Evolutionary conservation across 257 asterid species (phyloP).

Genomic region (Scutellaria minor): DNA sequence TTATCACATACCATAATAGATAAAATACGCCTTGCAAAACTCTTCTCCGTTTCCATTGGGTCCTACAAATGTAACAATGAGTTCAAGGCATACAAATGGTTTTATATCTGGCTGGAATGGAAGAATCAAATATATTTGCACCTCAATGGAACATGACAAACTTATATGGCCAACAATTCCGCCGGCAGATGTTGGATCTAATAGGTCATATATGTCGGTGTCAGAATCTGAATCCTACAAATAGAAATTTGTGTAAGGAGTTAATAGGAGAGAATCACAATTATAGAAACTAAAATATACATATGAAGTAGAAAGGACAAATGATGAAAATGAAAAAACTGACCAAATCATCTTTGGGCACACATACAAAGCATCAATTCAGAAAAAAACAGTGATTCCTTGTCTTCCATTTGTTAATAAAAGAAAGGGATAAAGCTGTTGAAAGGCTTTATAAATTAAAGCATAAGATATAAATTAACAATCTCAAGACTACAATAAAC

Average conservation of each 20-base stretch:
- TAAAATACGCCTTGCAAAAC: constrained; percentile 83
- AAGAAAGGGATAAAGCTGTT: constrained; percentile 7
- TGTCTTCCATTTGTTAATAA: constrained; percentile 8
- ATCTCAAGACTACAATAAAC: neutral
- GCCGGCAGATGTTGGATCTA: constrained; percentile 68
- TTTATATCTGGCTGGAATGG: constrained; percentile 22
- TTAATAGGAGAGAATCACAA: constrained; percentile 9
- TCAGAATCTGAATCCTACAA: constrained; percentile 80
- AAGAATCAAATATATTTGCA: constrained; percentile 36
- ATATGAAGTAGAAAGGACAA: constrained; percentile 14
- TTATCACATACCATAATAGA: constrained; percentile 79
- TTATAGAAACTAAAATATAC: neutral
- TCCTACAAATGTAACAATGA: constrained; percentile 63
- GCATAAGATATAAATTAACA: constrained; percentile 17
- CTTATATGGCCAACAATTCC: constrained; percentile 72
- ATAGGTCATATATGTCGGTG: constrained; percentile 55
- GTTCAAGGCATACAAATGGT: constrained; percentile 32
- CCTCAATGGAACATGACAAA: constrained; percentile 93
- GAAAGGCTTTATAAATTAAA: constrained; percentile 13
- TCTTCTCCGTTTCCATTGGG: constrained; percentile 90
- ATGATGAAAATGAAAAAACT: neutral
- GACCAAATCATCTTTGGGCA: constrained; percentile 7
- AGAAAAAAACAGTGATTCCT: neutral
- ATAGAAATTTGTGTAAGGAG: constrained; percentile 19
- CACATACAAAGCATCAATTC: neutral